phyloP scores from a whole-genome alignment of 345 rosid species.

The Sisymbrium altissimum region DNA sequence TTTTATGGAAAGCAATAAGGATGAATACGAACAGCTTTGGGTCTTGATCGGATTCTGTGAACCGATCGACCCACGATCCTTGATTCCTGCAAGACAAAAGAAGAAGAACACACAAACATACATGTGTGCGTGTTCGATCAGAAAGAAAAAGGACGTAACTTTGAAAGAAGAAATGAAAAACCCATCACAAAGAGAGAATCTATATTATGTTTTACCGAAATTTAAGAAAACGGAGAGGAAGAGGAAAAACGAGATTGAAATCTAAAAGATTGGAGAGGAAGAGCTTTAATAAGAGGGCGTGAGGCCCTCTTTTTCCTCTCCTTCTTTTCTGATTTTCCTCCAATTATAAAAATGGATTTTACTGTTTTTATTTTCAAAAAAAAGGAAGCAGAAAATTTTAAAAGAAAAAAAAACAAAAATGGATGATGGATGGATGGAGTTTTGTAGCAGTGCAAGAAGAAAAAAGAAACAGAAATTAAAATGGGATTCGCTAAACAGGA shows the following conservation, averaged over 20 bases:
- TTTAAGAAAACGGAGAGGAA: conserved; percentile 16
- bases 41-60: conserved; percentile 44
- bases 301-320: conserved; percentile 52
- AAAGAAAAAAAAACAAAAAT: conserved; percentile 6
- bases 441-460: conserved; percentile 15
- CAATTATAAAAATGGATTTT: background rate
- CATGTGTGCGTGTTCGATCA: conserved; percentile 1
- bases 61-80: conserved; percentile 55
- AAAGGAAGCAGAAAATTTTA: too few relatives aligned
- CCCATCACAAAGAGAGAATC: conserved; percentile 34
- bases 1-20: conserved; percentile 23
- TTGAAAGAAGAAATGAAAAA: conserved; percentile 26
- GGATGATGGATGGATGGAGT: conserved; percentile 34
- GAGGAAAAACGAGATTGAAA: conserved; percentile 22
- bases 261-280: conserved; percentile 22
- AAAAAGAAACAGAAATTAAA: background rate
- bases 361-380: conserved; percentile 9
- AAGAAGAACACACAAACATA: background rate
- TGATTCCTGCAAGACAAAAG: conserved; percentile 38
- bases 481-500: conserved; percentile 8
- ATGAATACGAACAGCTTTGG: conserved; percentile 32
- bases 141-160: background rate
- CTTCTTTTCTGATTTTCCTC: conserved; percentile 17
- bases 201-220: conserved; percentile 33
- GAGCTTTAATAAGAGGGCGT: conserved; percentile 44